Conservation (phyloP, 768 basidiomycete genomes). For the Phallus indusiatus region DNA sequence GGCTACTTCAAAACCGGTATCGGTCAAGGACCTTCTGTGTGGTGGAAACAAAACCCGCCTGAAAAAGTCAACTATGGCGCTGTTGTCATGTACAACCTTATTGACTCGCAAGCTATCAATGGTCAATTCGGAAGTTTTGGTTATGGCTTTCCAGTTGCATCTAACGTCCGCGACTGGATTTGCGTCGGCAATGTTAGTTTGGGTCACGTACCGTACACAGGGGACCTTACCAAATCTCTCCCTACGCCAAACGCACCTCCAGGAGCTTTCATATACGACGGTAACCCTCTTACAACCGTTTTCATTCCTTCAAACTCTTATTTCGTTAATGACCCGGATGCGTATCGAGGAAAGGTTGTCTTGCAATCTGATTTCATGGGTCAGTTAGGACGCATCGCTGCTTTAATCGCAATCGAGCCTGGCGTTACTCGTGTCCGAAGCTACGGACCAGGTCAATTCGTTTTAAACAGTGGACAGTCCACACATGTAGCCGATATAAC, state of each 20-base stretch:
- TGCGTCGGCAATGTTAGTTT: slow-evolving; percentile 15
- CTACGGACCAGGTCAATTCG: slow-evolving; percentile 14
- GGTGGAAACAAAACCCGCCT: slow-evolving; percentile 9
- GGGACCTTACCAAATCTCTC: slow-evolving; percentile 12
- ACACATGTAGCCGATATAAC: slow-evolving; percentile 8
- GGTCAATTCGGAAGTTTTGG: slow-evolving; percentile 11
- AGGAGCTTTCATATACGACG: slow-evolving; percentile 15
- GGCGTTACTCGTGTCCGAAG: slow-evolving; percentile 10
- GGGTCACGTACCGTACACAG: slow-evolving; percentile 9
- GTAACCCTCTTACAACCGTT: not conserved
- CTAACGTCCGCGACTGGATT: slow-evolving; percentile 15
- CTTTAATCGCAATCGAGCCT: slow-evolving; percentile 12
- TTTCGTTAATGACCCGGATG: slow-evolving; percentile 8
- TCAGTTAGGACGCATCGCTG: not conserved
- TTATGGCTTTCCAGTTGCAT: slow-evolving; percentile 16
- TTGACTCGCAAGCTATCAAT: slow-evolving; percentile 8
- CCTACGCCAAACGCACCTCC: slow-evolving; percentile 12
- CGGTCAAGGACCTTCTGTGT: slow-evolving; percentile 16
- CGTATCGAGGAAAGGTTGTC: slow-evolving; percentile 3
- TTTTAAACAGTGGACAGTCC: slow-evolving; percentile 6
- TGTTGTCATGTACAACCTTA: slow-evolving; percentile 15
- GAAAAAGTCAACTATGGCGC: slow-evolving; percentile 14
- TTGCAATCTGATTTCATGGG: slow-evolving; percentile 7
- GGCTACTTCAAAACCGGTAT: slow-evolving; percentile 16
- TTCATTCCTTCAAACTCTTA: not conserved